Evolutionary conservation across 1,284 basidiomycete species (phyloP), one percentile per base, ranked within the genome.

Genomic region (Melampsora occidentalis): DNA sequence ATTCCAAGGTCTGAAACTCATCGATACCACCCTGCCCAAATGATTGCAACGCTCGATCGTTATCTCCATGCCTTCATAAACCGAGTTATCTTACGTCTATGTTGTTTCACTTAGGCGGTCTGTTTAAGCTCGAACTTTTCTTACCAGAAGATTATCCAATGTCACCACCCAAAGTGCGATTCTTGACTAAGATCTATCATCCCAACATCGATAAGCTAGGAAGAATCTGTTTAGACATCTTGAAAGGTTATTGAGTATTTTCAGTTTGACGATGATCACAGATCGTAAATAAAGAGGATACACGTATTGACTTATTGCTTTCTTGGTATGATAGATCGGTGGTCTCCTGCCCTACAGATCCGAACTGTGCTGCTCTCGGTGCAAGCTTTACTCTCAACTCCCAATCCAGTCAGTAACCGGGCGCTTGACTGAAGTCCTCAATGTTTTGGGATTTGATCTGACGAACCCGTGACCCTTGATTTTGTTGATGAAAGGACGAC

Each of bases 131-230:
- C 48, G 97, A 99, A 85, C 87, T 99, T 64, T 99, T 98, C 86
- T 86, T 99, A 62, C 95, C 97, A 1, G 96, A 98, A 84, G 96
- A 98, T 83, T 99, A 99, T 84, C 96, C 96, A 1, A 98, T 99
- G 96, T 92, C 91, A 70, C 95, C 97, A 0, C 97, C 97, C 42
- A 99, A 98, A 85, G 97, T 99, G 77, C 89, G 97, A 79, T 99
- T 99, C 86, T 86, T 98, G 80, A 98, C 96, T 78, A 97, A 97
- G 90, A 97, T 99, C 86, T 99, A 99, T 86, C 97, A 99, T 85
- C 97, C 97, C 49, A 99, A 99, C 85, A 99, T 99, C 84, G 95
- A 98, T 85, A 98, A 98, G 85, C 91, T 99, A 59, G 96, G 96
- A 35, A 89, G 96, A 31, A 99, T 99, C 85, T 99, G 97, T 84